A percentile compares a stretch with the other conserved stretches of the same genome.
Conservation (phyloP, 2,329 filamentous ascomycete species). For the Fusarium foetens region DNA sequence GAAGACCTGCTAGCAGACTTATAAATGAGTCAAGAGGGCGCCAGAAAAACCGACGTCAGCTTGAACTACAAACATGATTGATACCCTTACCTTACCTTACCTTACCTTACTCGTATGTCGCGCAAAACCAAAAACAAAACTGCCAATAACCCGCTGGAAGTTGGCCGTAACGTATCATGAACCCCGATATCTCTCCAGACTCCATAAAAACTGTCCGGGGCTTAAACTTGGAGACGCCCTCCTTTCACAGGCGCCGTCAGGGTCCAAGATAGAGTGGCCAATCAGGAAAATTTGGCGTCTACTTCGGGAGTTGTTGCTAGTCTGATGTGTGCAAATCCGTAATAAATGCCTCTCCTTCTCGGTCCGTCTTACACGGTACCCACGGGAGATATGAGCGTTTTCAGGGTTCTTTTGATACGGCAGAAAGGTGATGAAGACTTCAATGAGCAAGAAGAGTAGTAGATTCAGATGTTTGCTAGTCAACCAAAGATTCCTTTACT, state of each 20-base stretch:
- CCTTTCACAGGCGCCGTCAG: slow-evolving; percentile 19
- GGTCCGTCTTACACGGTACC: slow-evolving; percentile 32
- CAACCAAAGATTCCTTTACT: slow-evolving; percentile 6
- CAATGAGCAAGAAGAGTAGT: background rate
- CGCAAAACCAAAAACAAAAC: slow-evolving; percentile 24
- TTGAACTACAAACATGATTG: slow-evolving; percentile 20
- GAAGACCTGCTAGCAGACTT: background rate
- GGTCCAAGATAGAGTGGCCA: slow-evolving; percentile 24
- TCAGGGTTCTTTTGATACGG: background rate
- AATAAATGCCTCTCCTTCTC: slow-evolving; percentile 37
- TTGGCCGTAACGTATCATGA: slow-evolving; percentile 26
- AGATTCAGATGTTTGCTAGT: background rate
- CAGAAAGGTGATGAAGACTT: background rate
- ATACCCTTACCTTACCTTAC: slow-evolving; percentile 1
- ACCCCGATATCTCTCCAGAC: slow-evolving; percentile 17
- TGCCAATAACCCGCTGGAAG: slow-evolving; percentile 13
- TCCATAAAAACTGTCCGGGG: slow-evolving; percentile 32
- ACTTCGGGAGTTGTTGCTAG: slow-evolving; percentile 39
- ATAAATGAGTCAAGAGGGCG: slow-evolving; percentile 19
- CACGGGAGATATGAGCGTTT: slow-evolving; percentile 7
- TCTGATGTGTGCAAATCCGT: slow-evolving; percentile 20
- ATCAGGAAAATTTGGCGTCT: slow-evolving; percentile 44
- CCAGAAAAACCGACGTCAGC: slow-evolving; percentile 26
- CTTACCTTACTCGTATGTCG: slow-evolving; percentile 28
- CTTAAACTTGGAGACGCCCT: slow-evolving; percentile 24